A percentile compares a stretch with the other conserved stretches of the same genome.
Evolutionary conservation across 2,329 filamentous ascomycete genomes (phyloP).

Genomic region (Torrubiella hemipterigena): DNA sequence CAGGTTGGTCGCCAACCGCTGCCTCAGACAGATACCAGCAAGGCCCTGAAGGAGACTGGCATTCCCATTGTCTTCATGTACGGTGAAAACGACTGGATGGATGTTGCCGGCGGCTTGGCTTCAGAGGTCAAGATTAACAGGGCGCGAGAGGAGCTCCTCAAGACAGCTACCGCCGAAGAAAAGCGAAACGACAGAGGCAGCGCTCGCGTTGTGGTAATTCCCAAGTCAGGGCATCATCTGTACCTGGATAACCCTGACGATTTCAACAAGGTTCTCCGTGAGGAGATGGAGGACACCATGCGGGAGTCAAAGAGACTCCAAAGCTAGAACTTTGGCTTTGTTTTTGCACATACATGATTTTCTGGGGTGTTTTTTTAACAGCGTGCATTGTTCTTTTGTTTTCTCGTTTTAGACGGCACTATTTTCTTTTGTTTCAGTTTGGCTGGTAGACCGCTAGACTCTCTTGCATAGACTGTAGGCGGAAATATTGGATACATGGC

Average conservation of each 20-base stretch:
- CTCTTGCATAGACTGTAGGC: not conserved
- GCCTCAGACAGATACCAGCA: conserved; percentile 13
- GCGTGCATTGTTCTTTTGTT: not conserved
- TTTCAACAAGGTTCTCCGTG: conserved; percentile 40
- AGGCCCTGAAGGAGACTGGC: conserved; percentile 42
- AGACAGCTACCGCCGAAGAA: conserved; percentile 54
- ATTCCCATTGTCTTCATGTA: conserved; percentile 89
- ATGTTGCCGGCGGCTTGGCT: conserved; percentile 72
- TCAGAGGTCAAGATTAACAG: conserved; percentile 68
- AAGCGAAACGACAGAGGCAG: conserved; percentile 61
- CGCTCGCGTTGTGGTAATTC: conserved; percentile 70
- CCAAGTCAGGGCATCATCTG: conserved; percentile 45
- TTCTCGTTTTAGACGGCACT: not conserved
- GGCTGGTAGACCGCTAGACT: no score
- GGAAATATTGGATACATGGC: not conserved
- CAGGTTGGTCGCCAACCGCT: conserved; percentile 66
- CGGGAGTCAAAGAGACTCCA: conserved; percentile 15
- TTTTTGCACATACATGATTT: not conserved
- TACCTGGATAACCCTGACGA: conserved; percentile 48
- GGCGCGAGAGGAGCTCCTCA: conserved; percentile 47
- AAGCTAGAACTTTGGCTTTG: no score
- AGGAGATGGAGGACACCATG: conserved; percentile 41
- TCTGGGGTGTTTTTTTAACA: not conserved
- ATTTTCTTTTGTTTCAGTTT: not conserved
- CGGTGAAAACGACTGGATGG: conserved; percentile 98